phyloP scores from a whole-genome alignment of 2,329 filamentous ascomycete genomes.

The Mollisia scopiformis region DNA sequence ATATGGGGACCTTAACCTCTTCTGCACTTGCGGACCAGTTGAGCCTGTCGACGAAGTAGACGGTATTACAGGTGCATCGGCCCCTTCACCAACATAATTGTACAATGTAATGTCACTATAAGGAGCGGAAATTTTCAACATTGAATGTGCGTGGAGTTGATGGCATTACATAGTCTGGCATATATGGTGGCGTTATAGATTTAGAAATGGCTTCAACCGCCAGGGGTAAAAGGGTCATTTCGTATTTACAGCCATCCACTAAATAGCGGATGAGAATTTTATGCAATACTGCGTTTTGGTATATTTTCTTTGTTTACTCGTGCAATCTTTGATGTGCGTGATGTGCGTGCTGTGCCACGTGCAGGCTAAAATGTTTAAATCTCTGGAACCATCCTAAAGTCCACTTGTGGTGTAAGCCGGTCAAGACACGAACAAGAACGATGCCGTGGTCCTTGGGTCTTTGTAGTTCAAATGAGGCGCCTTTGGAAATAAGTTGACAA shows the following conservation, averaged over 20 bases:
- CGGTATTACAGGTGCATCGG: constrained; percentile 28
- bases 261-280: background rate
- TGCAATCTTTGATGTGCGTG: too few relatives aligned
- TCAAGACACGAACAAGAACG: too few relatives aligned
- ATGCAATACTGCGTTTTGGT: background rate
- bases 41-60: constrained; percentile 45
- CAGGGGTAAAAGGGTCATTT: background rate
- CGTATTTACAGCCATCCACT: background rate
- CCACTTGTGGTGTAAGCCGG: too few relatives aligned
- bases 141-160: constrained; percentile 7
- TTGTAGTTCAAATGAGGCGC: too few relatives aligned
- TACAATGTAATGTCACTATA: background rate
- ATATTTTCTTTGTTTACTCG: background rate
- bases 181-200: background rate
- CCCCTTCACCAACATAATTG: constrained; percentile 30
- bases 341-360: too few relatives aligned
- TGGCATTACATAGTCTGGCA: background rate
- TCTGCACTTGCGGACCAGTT: constrained; percentile 91
- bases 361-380: too few relatives aligned
- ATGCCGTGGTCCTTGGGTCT: too few relatives aligned
- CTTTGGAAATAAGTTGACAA: too few relatives aligned
- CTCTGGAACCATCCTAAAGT: too few relatives aligned
- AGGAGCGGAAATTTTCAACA: constrained; percentile 2
- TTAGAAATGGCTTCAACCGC: background rate
- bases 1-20: constrained; percentile 89